Evolutionary conservation across 129 eudicot species (phyloP), one percentile per base, ranked within the genome.

Genomic region (Artemisia argyi): DNA sequence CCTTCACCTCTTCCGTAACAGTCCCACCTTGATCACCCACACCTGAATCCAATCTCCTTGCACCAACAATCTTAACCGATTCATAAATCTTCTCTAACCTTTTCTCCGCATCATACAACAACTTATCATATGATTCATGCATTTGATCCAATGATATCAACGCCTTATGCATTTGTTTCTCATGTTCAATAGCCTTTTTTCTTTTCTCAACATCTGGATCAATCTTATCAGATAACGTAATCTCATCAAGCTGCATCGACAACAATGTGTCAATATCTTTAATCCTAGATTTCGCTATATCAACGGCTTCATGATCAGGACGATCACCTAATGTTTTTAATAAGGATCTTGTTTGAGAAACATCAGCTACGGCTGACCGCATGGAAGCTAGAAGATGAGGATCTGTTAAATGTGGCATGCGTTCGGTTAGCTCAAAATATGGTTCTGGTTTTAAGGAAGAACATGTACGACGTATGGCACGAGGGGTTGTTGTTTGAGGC

Each of bases 241-340:
- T 83, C 74, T 91, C 94, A 35, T 84, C 91, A 9, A 90, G 81
- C 59, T 79, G 65, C 11, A 63, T 53, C 20, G 89, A 58, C 30
- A 83, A 24, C 17, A 51, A 39, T 13, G 83, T 50, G 1, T 87
- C 92, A 35, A 93, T 87, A 69, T 93, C 92, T 0, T 84, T 83
- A 2, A 93, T 66, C 61, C 66, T 78, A 4, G 85, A 76, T 71
- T 78, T 83, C 7, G 98, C 96, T 2, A 51, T 39, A 62, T 89
- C 98, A 12, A 93, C 89, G 1, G 95, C 39, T 82, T 93, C 98
- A 14, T 93, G 98, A 59, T 89, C 95, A 2, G 98, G 92, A 1
- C 96, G 88, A 2, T 80, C 82, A 2, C 98, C 98, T 0, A 93
- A 87, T 1, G 83, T 73, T 12, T 66, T 82, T 32, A 93, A 84